A percentile compares a stretch with the other conserved stretches of the same genome.
These are phyloP conservation scores for Saccharomyces hybrid DNA, from an alignment of 1,139 yeast genomes.

Conservation along the genomic window DNA sequence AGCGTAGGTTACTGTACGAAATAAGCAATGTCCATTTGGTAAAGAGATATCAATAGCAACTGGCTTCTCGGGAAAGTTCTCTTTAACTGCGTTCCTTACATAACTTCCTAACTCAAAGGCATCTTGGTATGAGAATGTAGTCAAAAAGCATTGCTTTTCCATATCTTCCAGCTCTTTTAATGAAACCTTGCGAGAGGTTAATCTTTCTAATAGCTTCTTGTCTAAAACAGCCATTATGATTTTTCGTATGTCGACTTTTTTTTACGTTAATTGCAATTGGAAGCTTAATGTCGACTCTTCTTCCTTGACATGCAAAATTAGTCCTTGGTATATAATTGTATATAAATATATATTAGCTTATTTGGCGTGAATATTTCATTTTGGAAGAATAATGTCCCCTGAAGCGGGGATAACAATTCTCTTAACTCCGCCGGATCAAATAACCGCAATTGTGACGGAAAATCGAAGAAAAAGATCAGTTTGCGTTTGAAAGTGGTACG, in stretches of 20 bases:
- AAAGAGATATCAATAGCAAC: slow-evolving; percentile 48
- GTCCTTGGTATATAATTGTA: background rate
- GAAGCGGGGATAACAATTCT: background rate
- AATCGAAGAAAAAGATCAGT: no score
- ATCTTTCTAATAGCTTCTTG: slow-evolving; percentile 8
- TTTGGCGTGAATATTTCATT: background rate
- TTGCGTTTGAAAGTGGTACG: no score
- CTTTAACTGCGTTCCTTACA: slow-evolving; percentile 18
- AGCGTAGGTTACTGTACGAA: slow-evolving; percentile 43
- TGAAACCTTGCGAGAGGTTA: slow-evolving; percentile 10
- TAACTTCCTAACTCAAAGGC: slow-evolving; percentile 25
- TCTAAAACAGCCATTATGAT: slow-evolving; percentile 4
- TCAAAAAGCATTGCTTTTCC: slow-evolving; percentile 15
- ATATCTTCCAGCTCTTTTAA: slow-evolving; percentile 17
- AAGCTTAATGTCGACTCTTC: no score
- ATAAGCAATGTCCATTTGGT: slow-evolving; percentile 44
- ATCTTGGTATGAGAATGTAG: slow-evolving; percentile 16
- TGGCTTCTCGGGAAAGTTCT: slow-evolving; percentile 27
- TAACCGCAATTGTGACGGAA: no score
- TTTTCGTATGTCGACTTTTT: background rate
- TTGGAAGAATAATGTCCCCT: background rate
- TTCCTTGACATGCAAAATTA: background rate
- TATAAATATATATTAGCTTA: background rate
- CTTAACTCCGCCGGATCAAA: background rate
- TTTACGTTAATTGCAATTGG: no score